Base-by-base conservation (phyloP, 345 rosid species). In the Zanthoxylum bungeanum region DNA sequence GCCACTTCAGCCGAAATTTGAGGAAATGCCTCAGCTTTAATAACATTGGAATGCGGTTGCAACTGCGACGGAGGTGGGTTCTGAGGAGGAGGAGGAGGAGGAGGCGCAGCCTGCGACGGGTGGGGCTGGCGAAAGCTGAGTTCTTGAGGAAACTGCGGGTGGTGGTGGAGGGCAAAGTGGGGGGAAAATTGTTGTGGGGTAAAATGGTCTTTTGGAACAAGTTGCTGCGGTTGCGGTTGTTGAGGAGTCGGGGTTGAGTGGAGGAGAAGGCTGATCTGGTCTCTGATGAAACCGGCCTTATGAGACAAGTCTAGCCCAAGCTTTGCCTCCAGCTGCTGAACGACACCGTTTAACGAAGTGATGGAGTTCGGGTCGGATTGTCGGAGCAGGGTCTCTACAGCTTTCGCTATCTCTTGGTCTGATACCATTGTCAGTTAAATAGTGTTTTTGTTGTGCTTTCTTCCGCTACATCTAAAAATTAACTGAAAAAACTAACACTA, bases 401-500 rank as follows among this genome's bases (percentile, higher is more conserved):
- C 90, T 77, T 78, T 85, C 28, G 93, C 97, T 85, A 91, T 82
- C 60, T 93, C 95, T 81, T 87, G 92, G 91, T 93, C 91, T 72
- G 95, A 78, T 84, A 86, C 89, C 93, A 87, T 87, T 74, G 31
- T 24, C 24, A 25, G 49, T n/a, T 60, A 34, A 60, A 60, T 9
- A 60, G 14, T 36, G 34, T 36, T 17, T 8, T 10, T 9, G 7
- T 64, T 49, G 55, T 34, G 33, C 63, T 71, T 34, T 51, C 66
- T 76, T 80, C 80, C 73, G 76, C 70, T 24, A 8, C 9, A 10
- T 3, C 4, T 24, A 24, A 55, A 47, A 30, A 46, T 60, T 71
- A 84, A 84, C 83, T 36, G 80, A 81, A 81, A 72, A 81, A 84
- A 75, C 77, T 73, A 72, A 83, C 73, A 51, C 31, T 30, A 42